Evolutionary conservation across 352 stramenopile genomes (phyloP).

Genomic region (Phytophthora citricola): DNA sequence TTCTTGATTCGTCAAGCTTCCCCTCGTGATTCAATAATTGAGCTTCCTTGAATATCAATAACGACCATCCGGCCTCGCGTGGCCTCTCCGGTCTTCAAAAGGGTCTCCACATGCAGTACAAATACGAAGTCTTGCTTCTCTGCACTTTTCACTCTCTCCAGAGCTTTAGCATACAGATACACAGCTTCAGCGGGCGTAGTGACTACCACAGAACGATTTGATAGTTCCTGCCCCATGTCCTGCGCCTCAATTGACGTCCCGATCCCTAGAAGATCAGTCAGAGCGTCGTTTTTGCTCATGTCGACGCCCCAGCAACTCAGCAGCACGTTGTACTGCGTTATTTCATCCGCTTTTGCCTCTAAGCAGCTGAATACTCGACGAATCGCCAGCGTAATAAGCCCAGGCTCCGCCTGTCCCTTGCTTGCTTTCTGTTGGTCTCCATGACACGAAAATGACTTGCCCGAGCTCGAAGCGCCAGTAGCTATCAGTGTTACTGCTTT

Average conservation of each 20-base stretch:
- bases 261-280: slow-evolving; percentile 22
- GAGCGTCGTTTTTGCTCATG: slow-evolving; percentile 7
- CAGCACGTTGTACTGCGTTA: slow-evolving; percentile 23
- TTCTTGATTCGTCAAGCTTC: neutral
- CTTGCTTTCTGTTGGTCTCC: slow-evolving; percentile 37
- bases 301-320: slow-evolving; percentile 35
- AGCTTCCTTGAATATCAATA: slow-evolving; percentile 58
- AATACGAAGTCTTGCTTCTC: slow-evolving; percentile 51
- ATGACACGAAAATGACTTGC: slow-evolving; percentile 75
- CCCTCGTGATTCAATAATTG: slow-evolving; percentile 50
- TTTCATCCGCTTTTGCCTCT: neutral
- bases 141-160: slow-evolving; percentile 10
- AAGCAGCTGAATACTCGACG: slow-evolving; percentile 43
- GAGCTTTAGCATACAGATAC: slow-evolving; percentile 40
- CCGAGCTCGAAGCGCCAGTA: slow-evolving; percentile 48
- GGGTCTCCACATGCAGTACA: slow-evolving; percentile 54
- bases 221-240: slow-evolving; percentile 27
- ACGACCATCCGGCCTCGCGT: slow-evolving; percentile 48
- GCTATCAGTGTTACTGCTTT: slow-evolving; percentile 49
- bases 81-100: slow-evolving; percentile 25
- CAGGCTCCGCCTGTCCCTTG: slow-evolving; percentile 13
- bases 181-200: slow-evolving; percentile 41
- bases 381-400: slow-evolving; percentile 48
- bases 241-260: neutral
- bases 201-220: slow-evolving; percentile 39